Base-by-base conservation (phyloP, 2,329 filamentous ascomycete species). In the Aspergillus terreus region DNA sequence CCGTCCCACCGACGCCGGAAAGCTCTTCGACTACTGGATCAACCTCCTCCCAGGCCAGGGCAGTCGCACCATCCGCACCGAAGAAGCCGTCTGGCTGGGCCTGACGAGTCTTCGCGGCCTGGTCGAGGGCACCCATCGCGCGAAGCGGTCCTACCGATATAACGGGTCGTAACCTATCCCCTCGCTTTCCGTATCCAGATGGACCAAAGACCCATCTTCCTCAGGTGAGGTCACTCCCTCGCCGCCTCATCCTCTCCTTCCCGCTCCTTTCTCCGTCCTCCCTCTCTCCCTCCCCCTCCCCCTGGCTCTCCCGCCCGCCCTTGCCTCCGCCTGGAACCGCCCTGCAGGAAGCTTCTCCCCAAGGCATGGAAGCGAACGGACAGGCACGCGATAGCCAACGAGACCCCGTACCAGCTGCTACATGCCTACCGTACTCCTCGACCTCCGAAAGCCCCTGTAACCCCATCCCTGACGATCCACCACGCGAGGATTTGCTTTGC, bases 11-110 rank as follows among this genome's bases (percentile, higher is more conserved):
- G 84, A 82, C 55, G 85, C 85, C 6, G 81, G 78, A 58, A 83
- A 89, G 58, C 67, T 92, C 46, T 95, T 95, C 66, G 90, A 95
- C 69, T 79, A 85, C 59, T 95, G 89, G 89, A 78, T 95, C 15
- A 89, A 95, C 68, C 78, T 94, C 42, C 77, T 91, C 57, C 88
- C 89, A 3, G 83, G 84, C 1, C 90, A 95, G 69, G 90, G 89
- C 1, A 92, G 88, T 66, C 78, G 90, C 61, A 90, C 85, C 1
- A 92, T 95, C 55, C 76, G 88, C 55, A 94, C 90, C 0, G 90
- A 95, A 61, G 90, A 95, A 72, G 89, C 90, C 1, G 72, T 95
- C 15, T 88, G 87, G 73, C 82, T 94, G 64, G 88, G 85, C 0
- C 69, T 95, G 66, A 86, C 85, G 63, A 82, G 83, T 2, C 65